A percentile compares a stretch with the other conserved stretches of the same genome.
Evolutionary conservation across 495 filamentous ascomycete species (phyloP).

Genomic region (Sordaria brevicollis): DNA sequence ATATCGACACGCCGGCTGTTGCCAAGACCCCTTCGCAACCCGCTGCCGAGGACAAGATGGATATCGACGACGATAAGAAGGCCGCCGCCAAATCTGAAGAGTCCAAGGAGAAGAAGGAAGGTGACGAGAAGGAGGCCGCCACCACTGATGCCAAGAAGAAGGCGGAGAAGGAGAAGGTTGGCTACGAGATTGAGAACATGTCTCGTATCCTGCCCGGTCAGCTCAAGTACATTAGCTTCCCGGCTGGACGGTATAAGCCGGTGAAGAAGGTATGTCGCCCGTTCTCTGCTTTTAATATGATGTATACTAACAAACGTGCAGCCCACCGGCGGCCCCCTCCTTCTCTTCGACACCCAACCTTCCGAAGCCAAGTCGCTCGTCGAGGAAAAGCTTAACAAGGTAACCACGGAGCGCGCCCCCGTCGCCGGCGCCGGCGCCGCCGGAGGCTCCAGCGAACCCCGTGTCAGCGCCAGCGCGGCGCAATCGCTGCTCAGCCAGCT

Average conservation of each 20-base stretch:
- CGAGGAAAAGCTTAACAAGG: slow-evolving; percentile 79
- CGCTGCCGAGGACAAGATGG: slow-evolving; percentile 73
- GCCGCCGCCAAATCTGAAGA: slow-evolving; percentile 57
- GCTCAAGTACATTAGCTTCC: slow-evolving; percentile 90
- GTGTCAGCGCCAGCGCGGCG: slow-evolving; percentile 2
- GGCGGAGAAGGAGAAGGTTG: slow-evolving; percentile 90
- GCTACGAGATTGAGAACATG: slow-evolving; percentile 96
- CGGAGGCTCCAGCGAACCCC: slow-evolving; percentile 11
- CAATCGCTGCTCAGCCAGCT: slow-evolving; percentile 8
- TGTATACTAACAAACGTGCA: slow-evolving; percentile 40
- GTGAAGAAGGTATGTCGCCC: slow-evolving; percentile 76
- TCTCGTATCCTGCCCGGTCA: slow-evolving; percentile 86
- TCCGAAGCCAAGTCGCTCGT: slow-evolving; percentile 66
- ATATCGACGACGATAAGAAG: slow-evolving; percentile 52
- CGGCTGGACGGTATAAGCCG: slow-evolving; percentile 77
- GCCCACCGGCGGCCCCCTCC: slow-evolving; percentile 89
- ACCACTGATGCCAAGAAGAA: slow-evolving; percentile 60
- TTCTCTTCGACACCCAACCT: slow-evolving; percentile 78
- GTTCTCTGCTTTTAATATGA: slow-evolving; percentile 2
- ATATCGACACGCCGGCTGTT: slow-evolving; percentile 70
- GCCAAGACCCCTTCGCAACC: slow-evolving; percentile 56
- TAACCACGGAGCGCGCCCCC: slow-evolving; percentile 53
- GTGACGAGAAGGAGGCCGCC: slow-evolving; percentile 45
- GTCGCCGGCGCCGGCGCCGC: slow-evolving; percentile 24
- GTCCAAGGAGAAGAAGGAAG: slow-evolving; percentile 41